Conservation (phyloP, 768 basidiomycete species). For the Amanita rubescens region DNA sequence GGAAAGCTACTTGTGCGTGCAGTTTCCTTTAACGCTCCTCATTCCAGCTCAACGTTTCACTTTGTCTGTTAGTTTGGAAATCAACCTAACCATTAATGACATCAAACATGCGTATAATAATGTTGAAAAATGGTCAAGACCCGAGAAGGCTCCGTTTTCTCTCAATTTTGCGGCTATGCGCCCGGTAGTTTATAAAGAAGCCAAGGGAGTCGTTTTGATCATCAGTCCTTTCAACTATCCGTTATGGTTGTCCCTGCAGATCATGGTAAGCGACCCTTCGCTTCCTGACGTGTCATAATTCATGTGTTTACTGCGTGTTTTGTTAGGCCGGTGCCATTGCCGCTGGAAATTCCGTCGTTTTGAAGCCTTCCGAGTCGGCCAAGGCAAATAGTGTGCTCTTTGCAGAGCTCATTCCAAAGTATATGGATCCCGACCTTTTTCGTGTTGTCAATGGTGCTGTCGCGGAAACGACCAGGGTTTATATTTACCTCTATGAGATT, state of each 20-base stretch:
- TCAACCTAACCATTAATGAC: constrained; percentile 44
- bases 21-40: background rate
- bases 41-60: background rate
- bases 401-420: constrained; percentile 64
- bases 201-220: constrained; percentile 69
- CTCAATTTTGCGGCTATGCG: constrained; percentile 51
- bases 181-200: constrained; percentile 62
- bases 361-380: constrained; percentile 74
- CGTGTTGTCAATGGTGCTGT: constrained; percentile 64
- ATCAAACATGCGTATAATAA: constrained; percentile 46
- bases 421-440: constrained; percentile 62
- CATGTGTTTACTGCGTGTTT: background rate
- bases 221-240: constrained; percentile 77
- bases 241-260: constrained; percentile 47
- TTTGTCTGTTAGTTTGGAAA: constrained; percentile 45
- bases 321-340: constrained; percentile 61
- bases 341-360: constrained; percentile 61
- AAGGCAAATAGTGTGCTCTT: constrained; percentile 50
- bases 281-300: background rate
- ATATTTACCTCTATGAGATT: background rate
- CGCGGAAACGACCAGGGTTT: constrained; percentile 50
- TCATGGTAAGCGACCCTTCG: constrained; percentile 39
- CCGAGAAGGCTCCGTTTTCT: constrained; percentile 48
- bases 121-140: constrained; percentile 70
- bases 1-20: constrained; percentile 47